A percentile compares a stretch with the other conserved stretches of the same genome.
These are phyloP conservation scores for Paspalum notatum DNA, from an alignment of 176 grass and related monocot genomes.

Conservation along the genomic window DNA sequence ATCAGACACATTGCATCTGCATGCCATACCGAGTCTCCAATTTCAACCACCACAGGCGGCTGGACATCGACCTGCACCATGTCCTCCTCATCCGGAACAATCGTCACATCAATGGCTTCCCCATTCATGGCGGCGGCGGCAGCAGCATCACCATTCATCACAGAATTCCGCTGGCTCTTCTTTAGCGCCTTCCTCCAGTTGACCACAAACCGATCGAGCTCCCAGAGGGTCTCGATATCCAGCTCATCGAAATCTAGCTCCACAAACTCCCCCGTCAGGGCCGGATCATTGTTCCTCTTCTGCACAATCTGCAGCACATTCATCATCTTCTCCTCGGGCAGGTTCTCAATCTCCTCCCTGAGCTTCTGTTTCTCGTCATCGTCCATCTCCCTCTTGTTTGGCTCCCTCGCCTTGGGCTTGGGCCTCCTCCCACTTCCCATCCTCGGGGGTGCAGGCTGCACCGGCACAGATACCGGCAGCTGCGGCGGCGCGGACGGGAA, in stretches of 20 bases:
- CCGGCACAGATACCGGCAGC: neutral
- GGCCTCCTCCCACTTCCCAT: slow-evolving; percentile 49
- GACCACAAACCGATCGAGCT: slow-evolving; percentile 83
- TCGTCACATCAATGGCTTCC: slow-evolving; percentile 23
- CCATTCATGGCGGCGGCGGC: slow-evolving; percentile 36
- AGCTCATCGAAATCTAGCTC: slow-evolving; percentile 83
- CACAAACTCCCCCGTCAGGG: slow-evolving; percentile 61
- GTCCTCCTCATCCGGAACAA: slow-evolving; percentile 41
- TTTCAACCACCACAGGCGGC: slow-evolving; percentile 37
- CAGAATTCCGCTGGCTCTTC: slow-evolving; percentile 44
- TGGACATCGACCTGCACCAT: slow-evolving; percentile 45
- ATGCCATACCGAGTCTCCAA: slow-evolving; percentile 46
- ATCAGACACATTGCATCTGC: neutral
- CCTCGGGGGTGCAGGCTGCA: slow-evolving; percentile 29
- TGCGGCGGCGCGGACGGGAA: neutral
- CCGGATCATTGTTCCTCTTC: slow-evolving; percentile 70
- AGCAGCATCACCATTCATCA: slow-evolving; percentile 20
- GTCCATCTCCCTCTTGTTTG: slow-evolving; percentile 72
- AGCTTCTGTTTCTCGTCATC: slow-evolving; percentile 73
- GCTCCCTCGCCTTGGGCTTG: slow-evolving; percentile 79
- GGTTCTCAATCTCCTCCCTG: slow-evolving; percentile 57
- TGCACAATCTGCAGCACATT: slow-evolving; percentile 78
- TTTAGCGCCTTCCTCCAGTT: slow-evolving; percentile 78
- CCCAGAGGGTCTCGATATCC: slow-evolving; percentile 90
- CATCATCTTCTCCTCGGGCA: slow-evolving; percentile 70